Base-by-base conservation (phyloP, 2,329 filamentous ascomycete species). In the Nemania sp. region DNA sequence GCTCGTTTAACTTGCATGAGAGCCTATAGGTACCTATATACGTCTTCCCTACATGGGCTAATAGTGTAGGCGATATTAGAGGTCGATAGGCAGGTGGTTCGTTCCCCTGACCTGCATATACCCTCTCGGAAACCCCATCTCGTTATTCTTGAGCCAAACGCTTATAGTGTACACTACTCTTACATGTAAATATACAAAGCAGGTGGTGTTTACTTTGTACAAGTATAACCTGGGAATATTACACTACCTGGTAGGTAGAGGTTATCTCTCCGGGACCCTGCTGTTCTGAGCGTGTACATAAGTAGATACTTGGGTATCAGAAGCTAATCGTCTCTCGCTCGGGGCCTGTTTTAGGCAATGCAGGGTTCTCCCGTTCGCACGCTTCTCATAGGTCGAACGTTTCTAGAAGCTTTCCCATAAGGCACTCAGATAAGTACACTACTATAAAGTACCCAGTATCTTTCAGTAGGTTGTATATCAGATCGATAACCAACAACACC, bases 31-130 rank as follows among this genome's bases (percentile, higher is more conserved):
- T n/a, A n/a, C 10, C 34, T 20, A 18, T 9, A 43, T 11, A 18
- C 6, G 12, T 43, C n/a, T 20, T 21, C 6, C 18, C 40, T 10
- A 43, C 9, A 37, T 37, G 20, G 18, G 15, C 20, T 17, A 7
- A n/a, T 40, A 43, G 40, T 43, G 3, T 17, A 20, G 39, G 25
- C 25, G 25, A 29, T 29, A 29, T 29, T 29, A 3, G 47, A 50
- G 45, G 57, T 61, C 57, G 57, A 65, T 66, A 66, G n/a, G n/a
- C 25, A 7, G 7, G 25, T 29, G 7, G 25, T 29, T 29, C 25
- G 54, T 59, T 63, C 54, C 58, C 58, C 62, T 59, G 53, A 60
- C 57, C 56, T 57, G 62, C 53, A 66, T 59, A 60, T 58, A 13
- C 43, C 54, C 18, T 40, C 54, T 15, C 17, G 3, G 62, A 62